Evolutionary conservation across 202 grass and related monocot genomes (phyloP).

Genomic region (Thinopyrum obtusiflorum): DNA sequence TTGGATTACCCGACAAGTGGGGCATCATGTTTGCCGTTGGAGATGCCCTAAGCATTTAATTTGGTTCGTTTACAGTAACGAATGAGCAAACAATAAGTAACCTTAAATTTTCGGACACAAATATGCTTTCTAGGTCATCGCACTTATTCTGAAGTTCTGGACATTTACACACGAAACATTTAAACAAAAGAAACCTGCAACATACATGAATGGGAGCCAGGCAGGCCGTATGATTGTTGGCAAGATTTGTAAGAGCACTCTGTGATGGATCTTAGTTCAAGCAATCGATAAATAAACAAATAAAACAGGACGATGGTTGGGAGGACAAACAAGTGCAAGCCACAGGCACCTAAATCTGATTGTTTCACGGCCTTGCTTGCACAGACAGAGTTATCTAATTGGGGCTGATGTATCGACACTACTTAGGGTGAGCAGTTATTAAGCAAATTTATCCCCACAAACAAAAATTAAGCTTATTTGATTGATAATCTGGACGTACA

Average conservation of each 20-base stretch:
- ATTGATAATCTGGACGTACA: not conserved
- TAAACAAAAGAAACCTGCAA: not conserved
- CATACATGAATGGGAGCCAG: not conserved
- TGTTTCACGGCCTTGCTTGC: not conserved
- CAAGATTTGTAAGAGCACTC: too few relatives aligned
- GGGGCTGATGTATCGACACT: not conserved
- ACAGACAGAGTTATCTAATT: not conserved
- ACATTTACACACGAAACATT: not conserved
- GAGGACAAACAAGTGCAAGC: not conserved
- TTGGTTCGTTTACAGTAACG: not conserved
- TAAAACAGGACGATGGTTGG: not conserved
- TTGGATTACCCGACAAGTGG: too few relatives aligned
- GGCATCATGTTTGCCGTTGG: too few relatives aligned
- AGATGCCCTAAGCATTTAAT: not conserved
- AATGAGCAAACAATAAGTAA: not conserved
- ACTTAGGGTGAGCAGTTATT: not conserved
- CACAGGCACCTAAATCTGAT: not conserved
- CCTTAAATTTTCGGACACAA: not conserved
- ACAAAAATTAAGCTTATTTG: not conserved
- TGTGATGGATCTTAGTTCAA: not conserved
- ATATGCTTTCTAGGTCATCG: not conserved
- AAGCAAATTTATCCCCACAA: not conserved
- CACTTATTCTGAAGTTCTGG: not conserved
- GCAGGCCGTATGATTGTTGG: too few relatives aligned
- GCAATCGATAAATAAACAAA: not conserved